Evolutionary conservation across 345 rosid genomes (phyloP).

Genomic region (Brassica juncea): DNA sequence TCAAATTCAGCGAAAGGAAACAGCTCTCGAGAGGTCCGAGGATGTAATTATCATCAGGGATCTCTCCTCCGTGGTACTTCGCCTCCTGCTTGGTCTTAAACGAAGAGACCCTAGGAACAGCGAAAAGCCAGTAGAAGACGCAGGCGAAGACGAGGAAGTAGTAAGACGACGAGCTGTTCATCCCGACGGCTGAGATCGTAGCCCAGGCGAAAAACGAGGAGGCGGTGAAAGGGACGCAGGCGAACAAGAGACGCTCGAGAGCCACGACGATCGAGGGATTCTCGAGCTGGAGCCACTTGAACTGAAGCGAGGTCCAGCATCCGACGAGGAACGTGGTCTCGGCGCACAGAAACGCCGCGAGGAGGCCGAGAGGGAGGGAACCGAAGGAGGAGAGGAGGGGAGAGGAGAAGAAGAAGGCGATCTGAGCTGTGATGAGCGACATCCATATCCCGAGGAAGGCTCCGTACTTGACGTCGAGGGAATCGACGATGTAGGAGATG

Average conservation of each 20-base stretch:
- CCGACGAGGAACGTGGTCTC: conserved; percentile 80
- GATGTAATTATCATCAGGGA: conserved; percentile 81
- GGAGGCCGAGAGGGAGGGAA: conserved; percentile 62
- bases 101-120: conserved; percentile 79
- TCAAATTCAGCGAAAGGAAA: conserved; percentile 72
- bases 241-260: conserved; percentile 85
- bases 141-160: conserved; percentile 76
- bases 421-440: conserved; percentile 80
- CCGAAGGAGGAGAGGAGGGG: conserved; percentile 60
- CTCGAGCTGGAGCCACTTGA: conserved; percentile 94
- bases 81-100: conserved; percentile 77
- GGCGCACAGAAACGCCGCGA: conserved; percentile 78
- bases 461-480: conserved; percentile 75
- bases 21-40: conserved; percentile 82
- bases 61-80: conserved; percentile 87
- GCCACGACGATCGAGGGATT: conserved; percentile 85
- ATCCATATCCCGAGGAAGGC: conserved; percentile 89
- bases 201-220: conserved; percentile 95
- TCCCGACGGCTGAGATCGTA: conserved; percentile 88
- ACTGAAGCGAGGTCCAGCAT: conserved; percentile 92
- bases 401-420: conserved; percentile 89
- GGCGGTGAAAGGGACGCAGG: conserved; percentile 74
- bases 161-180: conserved; percentile 70
- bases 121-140: conserved; percentile 89
- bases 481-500: conserved; percentile 91